Percentiles rank a stretch among this genome's conserved stretches.
phyloP scores from a whole-genome alignment of 495 filamentous ascomycete species.

The Jackrogersella minutella region DNA sequence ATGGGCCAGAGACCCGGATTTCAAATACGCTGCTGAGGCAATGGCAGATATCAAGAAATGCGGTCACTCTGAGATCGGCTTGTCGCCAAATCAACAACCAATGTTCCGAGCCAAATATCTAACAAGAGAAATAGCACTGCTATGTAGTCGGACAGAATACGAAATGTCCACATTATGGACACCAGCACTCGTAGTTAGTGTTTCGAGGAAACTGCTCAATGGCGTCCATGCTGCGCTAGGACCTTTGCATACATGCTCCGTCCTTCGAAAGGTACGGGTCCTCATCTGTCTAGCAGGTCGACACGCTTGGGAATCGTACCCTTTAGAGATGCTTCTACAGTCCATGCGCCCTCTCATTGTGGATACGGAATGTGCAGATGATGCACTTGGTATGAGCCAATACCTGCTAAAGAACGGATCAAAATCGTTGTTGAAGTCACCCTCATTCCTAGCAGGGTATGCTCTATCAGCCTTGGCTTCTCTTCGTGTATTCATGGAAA shows the following conservation, averaged over 20 bases:
- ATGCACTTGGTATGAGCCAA: conserved; percentile 85
- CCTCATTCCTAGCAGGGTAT: conserved; percentile 81
- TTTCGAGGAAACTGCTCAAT: conserved; percentile 79
- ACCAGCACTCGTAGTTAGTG: conserved; percentile 73
- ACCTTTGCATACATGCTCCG: conserved; percentile 82
- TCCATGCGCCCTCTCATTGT: conserved; percentile 79
- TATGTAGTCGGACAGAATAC: conserved; percentile 74
- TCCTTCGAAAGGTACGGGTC: conserved; percentile 85
- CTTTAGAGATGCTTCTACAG: conserved; percentile 90
- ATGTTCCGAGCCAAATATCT: conserved; percentile 82
- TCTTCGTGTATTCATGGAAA: conserved; percentile 73
- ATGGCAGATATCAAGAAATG: conserved; percentile 71
- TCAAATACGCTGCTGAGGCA: conserved; percentile 65
- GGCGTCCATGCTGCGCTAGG: conserved; percentile 88
- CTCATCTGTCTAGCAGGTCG: conserved; percentile 79
- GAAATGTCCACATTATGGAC: conserved; percentile 77
- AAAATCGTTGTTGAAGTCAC: conserved; percentile 66
- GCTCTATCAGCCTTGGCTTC: conserved; percentile 78
- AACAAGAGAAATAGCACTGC: conserved; percentile 72
- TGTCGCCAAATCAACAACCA: conserved; percentile 84
- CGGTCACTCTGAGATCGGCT: conserved; percentile 62
- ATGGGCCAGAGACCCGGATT: conserved; percentile 69
- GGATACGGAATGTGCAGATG: conserved; percentile 88
- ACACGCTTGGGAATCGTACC: conserved; percentile 76
- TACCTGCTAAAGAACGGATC: conserved; percentile 79